Percentiles rank a stretch among this genome's conserved stretches.
These are phyloP conservation scores for Purpureocillium lavendulum DNA, from an alignment of 2,329 filamentous ascomycete genomes.

Conservation along the genomic window DNA sequence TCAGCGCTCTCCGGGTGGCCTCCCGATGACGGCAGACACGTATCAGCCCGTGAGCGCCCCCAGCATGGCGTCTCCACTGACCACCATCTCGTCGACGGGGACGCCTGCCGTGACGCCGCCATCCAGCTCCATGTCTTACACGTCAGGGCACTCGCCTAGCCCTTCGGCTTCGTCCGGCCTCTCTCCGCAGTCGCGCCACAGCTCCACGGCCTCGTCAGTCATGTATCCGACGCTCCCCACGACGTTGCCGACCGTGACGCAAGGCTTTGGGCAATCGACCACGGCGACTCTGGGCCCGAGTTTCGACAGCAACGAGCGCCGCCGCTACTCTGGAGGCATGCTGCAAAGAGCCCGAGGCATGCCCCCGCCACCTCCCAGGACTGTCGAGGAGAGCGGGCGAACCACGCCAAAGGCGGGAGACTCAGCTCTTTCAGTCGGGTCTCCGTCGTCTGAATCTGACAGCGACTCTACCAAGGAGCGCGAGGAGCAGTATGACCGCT, in stretches of 20 bases:
- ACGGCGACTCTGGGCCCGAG: constrained; percentile 64
- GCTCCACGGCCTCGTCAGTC: constrained; percentile 48
- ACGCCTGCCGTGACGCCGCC: constrained; percentile 72
- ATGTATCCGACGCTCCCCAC: constrained; percentile 64
- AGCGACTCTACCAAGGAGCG: constrained; percentile 44
- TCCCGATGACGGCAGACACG: constrained; percentile 24
- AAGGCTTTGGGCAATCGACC: constrained; percentile 61
- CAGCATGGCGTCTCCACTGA: constrained; percentile 54
- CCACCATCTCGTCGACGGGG: constrained; percentile 51
- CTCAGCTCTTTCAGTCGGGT: constrained; percentile 37
- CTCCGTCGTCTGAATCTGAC: constrained; percentile 48
- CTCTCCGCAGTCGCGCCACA: constrained; percentile 57
- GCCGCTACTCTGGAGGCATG: constrained; percentile 59
- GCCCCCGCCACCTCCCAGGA: constrained; percentile 28
- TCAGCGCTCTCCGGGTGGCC: constrained; percentile 24
- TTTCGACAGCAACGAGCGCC: constrained; percentile 55
- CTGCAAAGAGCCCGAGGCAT: constrained; percentile 49
- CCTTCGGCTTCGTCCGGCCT: constrained; percentile 59
- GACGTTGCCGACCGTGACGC: constrained; percentile 52
- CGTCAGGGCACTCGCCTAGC: constrained; percentile 66
- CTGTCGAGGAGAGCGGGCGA: constrained; percentile 23
- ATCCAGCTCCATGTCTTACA: constrained; percentile 68
- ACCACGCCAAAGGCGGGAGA: constrained; percentile 36
- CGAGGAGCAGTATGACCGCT: constrained; percentile 55
- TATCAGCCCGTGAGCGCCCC: constrained; percentile 38